Conservation (phyloP, 139 green algal species). For the Pycnococcus provasolii region DNA sequence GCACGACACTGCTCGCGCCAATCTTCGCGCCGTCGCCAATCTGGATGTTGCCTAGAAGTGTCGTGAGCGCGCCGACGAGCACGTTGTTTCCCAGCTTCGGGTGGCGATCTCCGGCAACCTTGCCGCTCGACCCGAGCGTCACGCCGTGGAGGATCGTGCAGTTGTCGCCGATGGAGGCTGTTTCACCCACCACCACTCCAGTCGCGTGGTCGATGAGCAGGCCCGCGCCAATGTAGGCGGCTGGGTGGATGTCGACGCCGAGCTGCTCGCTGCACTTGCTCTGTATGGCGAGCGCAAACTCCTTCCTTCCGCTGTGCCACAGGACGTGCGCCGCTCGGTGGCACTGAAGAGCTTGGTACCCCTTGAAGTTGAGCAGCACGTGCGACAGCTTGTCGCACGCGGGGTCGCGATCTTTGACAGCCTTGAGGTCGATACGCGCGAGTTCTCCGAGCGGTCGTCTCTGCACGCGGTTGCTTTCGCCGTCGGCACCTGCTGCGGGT, state of each 20-base stretch:
- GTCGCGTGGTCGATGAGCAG: constrained; percentile 41
- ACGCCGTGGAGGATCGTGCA: constrained; percentile 42
- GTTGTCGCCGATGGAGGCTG: constrained; percentile 42
- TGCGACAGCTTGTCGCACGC: constrained; percentile 37
- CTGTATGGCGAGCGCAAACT: constrained; percentile 38
- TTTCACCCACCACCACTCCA: constrained; percentile 43
- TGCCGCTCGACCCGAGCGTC: constrained; percentile 37
- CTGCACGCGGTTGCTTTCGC: too few relatives aligned
- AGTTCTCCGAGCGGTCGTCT: too few relatives aligned
- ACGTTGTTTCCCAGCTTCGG: constrained; percentile 38
- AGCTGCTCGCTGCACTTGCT: constrained; percentile 9
- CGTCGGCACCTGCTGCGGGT: too few relatives aligned
- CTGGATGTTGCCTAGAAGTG: constrained; percentile 34
- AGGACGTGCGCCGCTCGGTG: constrained; percentile 38
- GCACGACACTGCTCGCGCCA: constrained; percentile 37
- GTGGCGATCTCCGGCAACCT: constrained; percentile 30
- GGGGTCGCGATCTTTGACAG: constrained; percentile 38
- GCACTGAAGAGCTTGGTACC: constrained; percentile 38
- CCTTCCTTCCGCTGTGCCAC: constrained; percentile 25
- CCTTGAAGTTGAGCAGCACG: constrained; percentile 46
- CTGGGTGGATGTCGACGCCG: constrained; percentile 40
- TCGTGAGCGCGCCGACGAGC: constrained; percentile 36
- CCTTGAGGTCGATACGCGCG: constrained; percentile 26
- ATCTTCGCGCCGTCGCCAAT: constrained; percentile 41
- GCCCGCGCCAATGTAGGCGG: constrained; percentile 24